Evolutionary conservation across 2,329 filamentous ascomycete genomes (phyloP).

Genomic region (Corinectria fuckeliana): DNA sequence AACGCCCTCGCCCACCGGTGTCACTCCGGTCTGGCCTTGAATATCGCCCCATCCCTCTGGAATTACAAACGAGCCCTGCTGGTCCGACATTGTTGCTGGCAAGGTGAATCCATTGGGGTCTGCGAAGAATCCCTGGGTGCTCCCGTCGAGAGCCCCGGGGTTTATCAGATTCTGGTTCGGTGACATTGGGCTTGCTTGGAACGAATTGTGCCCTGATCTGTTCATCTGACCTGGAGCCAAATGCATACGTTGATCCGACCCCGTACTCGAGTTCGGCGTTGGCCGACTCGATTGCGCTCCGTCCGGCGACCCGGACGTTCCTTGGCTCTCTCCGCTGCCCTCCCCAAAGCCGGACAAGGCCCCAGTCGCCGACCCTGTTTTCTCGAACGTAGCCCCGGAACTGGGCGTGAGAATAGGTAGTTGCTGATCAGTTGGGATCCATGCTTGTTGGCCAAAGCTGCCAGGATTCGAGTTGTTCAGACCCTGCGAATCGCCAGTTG

Average conservation of each 20-base stretch:
- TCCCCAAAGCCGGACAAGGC: constrained; percentile 49
- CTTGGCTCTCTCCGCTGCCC: constrained; percentile 53
- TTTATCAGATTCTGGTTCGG: constrained; percentile 50
- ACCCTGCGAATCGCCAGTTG: constrained; percentile 38
- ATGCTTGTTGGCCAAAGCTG: constrained; percentile 41
- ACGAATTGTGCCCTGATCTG: constrained; percentile 53
- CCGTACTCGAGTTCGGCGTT: constrained; percentile 63
- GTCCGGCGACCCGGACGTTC: constrained; percentile 57
- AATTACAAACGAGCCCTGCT: constrained; percentile 48
- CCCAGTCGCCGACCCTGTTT: constrained; percentile 36
- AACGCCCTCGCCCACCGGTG: constrained; percentile 63
- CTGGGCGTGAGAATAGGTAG: constrained; percentile 46
- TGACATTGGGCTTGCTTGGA: constrained; percentile 58
- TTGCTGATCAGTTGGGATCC: constrained; percentile 51
- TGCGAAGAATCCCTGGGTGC: constrained; percentile 48
- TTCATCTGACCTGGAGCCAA: constrained; percentile 42
- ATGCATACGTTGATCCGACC: constrained; percentile 40
- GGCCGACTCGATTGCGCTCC: constrained; percentile 59
- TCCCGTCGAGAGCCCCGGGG: constrained; percentile 46
- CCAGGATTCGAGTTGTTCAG: constrained; percentile 30
- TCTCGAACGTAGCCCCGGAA: constrained; percentile 45
- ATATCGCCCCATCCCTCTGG: constrained; percentile 53
- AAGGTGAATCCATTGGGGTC: constrained; percentile 48
- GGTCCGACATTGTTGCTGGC: constrained; percentile 28
- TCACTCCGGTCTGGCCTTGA: constrained; percentile 54